These are phyloP conservation scores for Firmiana major DNA, from an alignment of 345 rosid genomes.

Conservation along the genomic window DNA sequence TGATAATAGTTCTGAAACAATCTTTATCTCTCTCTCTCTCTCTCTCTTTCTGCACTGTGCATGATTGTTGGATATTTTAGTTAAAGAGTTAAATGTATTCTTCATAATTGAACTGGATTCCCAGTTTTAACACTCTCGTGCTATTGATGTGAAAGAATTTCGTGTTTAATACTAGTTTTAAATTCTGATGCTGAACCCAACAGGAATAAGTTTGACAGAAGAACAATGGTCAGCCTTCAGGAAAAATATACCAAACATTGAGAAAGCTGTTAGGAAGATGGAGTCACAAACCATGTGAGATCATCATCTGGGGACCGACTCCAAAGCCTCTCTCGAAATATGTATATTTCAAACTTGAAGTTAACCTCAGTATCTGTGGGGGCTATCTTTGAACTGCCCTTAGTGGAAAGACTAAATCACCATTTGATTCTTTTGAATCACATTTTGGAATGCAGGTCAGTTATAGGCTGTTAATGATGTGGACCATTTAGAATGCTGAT, in stretches of 20 bases:
- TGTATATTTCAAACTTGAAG: background rate
- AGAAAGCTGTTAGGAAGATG: slow-evolving; percentile 72
- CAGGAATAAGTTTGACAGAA: slow-evolving; percentile 86
- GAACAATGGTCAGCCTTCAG: slow-evolving; percentile 74
- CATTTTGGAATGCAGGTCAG: background rate
- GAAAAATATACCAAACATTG: slow-evolving; percentile 61
- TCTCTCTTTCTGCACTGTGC: background rate
- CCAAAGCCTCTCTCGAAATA: background rate
- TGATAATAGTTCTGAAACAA: background rate
- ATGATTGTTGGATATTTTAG: background rate
- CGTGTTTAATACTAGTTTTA: background rate
- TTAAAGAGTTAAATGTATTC: background rate
- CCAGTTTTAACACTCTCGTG: background rate
- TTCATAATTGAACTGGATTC: background rate
- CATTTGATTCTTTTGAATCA: background rate
- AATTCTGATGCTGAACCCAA: slow-evolving; percentile 6
- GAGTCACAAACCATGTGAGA: slow-evolving; percentile 31
- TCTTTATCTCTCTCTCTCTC: background rate
- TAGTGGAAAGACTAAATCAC: background rate
- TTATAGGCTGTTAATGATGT: background rate
- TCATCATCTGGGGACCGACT: background rate
- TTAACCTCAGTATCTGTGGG: background rate
- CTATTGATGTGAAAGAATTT: background rate
- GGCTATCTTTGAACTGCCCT: background rate
- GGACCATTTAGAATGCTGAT: background rate